Percentiles rank a stretch among this genome's conserved stretches.
phyloP scores from a whole-genome alignment of 257 asterid species.

The Solanum lignicaule region DNA sequence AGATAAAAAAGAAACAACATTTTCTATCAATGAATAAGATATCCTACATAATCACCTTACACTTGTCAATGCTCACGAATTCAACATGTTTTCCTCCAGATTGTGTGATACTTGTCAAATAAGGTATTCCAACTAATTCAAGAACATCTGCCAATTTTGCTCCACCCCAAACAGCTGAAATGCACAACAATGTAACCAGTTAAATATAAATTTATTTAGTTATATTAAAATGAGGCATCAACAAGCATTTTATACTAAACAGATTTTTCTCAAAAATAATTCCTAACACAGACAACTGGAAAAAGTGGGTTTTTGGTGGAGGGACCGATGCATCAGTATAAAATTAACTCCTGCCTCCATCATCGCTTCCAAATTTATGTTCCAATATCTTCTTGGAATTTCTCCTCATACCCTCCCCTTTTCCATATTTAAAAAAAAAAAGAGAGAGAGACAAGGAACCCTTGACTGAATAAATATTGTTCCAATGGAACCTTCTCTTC shows the following conservation, averaged over 20 bases:
- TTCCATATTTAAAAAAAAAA: not conserved
- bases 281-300: not conserved
- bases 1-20: not conserved
- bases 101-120: constrained; percentile 41
- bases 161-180: constrained; percentile 92
- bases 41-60: constrained; percentile 53
- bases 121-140: constrained; percentile 68
- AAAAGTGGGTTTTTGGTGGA: not conserved
- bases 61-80: constrained; percentile 91
- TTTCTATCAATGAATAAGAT: not conserved
- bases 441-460: not conserved
- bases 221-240: not conserved
- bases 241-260: not conserved
- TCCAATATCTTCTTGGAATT: not conserved
- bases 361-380: not conserved
- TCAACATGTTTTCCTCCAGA: constrained; percentile 87
- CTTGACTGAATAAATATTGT: not conserved
- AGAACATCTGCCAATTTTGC: constrained; percentile 92
- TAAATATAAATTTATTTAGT: not conserved
- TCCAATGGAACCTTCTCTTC: not conserved
- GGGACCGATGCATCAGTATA: not conserved
- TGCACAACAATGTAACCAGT: not conserved
- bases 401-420: not conserved
- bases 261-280: not conserved
- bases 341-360: not conserved